A percentile compares a stretch with the other conserved stretches of the same genome.
Conservation (phyloP, 192 early-diverging fungal species). For the Oehlia diaphana region DNA sequence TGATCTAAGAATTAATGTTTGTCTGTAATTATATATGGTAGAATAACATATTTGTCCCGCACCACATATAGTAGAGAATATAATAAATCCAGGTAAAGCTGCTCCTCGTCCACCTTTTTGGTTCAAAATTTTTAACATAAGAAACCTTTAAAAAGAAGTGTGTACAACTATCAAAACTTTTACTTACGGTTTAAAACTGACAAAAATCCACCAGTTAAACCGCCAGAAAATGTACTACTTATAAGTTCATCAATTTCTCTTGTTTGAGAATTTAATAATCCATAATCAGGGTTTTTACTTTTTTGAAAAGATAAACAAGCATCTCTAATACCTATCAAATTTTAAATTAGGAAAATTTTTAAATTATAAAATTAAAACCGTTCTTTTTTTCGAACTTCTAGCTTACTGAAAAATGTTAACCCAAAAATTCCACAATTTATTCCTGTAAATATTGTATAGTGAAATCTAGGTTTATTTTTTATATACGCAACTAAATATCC, state of each 20-base stretch:
- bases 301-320: constrained; percentile 10
- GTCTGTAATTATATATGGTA: constrained; percentile 5
- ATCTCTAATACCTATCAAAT: constrained; percentile 18
- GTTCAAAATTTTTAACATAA: not conserved
- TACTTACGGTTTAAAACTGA: not conserved
- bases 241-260: constrained; percentile 12
- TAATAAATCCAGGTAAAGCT: not conserved
- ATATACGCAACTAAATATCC: not conserved
- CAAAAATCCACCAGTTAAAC: constrained; percentile 19
- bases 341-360: constrained; percentile 19
- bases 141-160: not conserved
- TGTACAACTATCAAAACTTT: not conserved
- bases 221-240: constrained; percentile 12
- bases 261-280: not conserved
- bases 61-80: constrained; percentile 10
- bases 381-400: not conserved
- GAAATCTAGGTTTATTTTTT: not conserved
- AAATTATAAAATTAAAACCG: too few species aligned
- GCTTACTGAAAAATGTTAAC: constrained; percentile 11
- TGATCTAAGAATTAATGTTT: constrained; percentile 15
- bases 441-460: not conserved
- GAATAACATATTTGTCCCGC: constrained; percentile 15
- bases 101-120: not conserved
- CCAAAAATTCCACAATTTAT: constrained; percentile 19
- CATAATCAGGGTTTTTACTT: constrained; percentile 9